Evolutionary conservation across 805 yeast genomes (phyloP).

Genomic region (Wickerhamomyces kurtzmanii): DNA sequence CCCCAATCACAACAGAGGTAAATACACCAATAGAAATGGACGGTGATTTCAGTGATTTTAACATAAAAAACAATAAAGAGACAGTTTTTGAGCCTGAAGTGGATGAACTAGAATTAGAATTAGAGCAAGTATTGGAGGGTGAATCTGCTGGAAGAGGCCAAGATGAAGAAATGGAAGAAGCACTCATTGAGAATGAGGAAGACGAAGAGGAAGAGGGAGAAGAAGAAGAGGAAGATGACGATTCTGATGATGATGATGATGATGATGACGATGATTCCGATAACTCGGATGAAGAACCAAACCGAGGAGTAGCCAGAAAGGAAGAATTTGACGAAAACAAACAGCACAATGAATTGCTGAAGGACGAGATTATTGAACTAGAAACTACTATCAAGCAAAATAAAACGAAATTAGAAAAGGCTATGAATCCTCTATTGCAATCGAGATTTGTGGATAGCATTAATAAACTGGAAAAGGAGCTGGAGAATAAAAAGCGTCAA

Average conservation of each 20-base stretch:
- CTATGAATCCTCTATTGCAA: slow-evolving; percentile 75
- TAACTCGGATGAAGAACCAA: slow-evolving; percentile 40
- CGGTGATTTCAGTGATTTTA: slow-evolving; percentile 19
- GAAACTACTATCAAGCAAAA: slow-evolving; percentile 71
- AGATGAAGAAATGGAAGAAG: slow-evolving; percentile 12
- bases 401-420: slow-evolving; percentile 59
- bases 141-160: slow-evolving; percentile 12
- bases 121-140: slow-evolving; percentile 39
- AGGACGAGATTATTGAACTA: slow-evolving; percentile 80
- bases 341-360: slow-evolving; percentile 63
- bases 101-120: slow-evolving; percentile 44
- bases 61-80: slow-evolving; percentile 20
- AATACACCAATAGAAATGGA: slow-evolving; percentile 15
- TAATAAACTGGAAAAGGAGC: slow-evolving; percentile 66
- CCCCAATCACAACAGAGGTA: slow-evolving; percentile 17
- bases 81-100: slow-evolving; percentile 8
- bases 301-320: slow-evolving; percentile 37
- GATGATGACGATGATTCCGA: slow-evolving; percentile 48
- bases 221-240: slow-evolving; percentile 34
- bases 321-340: slow-evolving; percentile 45
- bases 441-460: slow-evolving; percentile 80
- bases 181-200: too few relatives aligned
- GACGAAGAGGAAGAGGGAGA: slow-evolving; percentile 38
- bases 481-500: slow-evolving; percentile 70
- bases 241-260: slow-evolving; percentile 39